Conservation (phyloP, 148 eudicot species). For the Nepenthes gracilis region DNA sequence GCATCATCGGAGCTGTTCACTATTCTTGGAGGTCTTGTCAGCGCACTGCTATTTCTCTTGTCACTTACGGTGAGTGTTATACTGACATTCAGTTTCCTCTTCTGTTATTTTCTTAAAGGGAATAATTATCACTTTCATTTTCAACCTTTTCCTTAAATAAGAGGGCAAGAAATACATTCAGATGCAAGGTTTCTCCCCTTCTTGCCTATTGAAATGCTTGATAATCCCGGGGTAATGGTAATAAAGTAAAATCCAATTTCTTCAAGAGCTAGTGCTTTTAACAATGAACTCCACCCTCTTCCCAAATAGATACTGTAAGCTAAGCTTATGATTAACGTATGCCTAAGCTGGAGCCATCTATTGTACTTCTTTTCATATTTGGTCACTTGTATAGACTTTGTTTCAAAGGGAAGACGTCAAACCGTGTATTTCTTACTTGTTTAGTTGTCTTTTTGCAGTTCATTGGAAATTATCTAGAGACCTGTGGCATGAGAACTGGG, state of each 20-base stretch:
- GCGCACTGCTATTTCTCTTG: slow-evolving; percentile 56
- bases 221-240: too few species aligned
- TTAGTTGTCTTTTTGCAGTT: slow-evolving; percentile 34
- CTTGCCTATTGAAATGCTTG: too few species aligned
- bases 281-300: too few species aligned
- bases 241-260: too few species aligned
- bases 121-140: neutral
- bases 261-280: too few species aligned
- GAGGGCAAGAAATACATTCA: too few species aligned
- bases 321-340: too few species aligned
- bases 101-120: neutral
- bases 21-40: slow-evolving; percentile 82
- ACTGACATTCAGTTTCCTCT: neutral
- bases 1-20: slow-evolving; percentile 81
- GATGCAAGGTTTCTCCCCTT: too few species aligned
- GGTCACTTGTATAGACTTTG: neutral
- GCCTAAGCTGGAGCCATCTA: too few species aligned
- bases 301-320: too few species aligned
- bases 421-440: neutral
- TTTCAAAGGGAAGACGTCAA: neutral
- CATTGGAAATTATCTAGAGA: slow-evolving; percentile 79
- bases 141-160: neutral
- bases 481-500: slow-evolving; percentile 61
- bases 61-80: slow-evolving; percentile 47
- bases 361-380: neutral